phyloP scores from a whole-genome alignment of 2,329 filamentous ascomycete genomes.

The Trichocomaceae sp. region DNA sequence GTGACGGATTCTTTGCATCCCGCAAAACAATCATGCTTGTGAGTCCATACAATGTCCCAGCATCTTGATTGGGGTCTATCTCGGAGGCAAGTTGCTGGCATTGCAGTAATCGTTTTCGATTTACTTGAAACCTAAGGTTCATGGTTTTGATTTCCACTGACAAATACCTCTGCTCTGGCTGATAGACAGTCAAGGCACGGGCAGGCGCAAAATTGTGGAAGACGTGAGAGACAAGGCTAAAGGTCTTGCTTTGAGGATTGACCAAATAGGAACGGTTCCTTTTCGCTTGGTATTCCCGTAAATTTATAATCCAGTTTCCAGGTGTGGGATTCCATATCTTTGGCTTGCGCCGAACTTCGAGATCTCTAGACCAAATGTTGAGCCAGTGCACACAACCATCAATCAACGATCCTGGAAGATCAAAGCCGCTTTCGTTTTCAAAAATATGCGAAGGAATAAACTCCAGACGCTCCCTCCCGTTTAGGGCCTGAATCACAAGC shows the following conservation, averaged over 20 bases:
- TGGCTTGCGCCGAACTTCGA: conserved; percentile 49
- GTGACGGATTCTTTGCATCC: conserved; percentile 32
- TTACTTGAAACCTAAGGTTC: conserved; percentile 51
- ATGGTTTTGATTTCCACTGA: conserved; percentile 48
- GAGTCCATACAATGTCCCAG: conserved; percentile 56
- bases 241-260: conserved; percentile 43
- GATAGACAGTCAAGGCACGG: conserved; percentile 41
- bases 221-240: conserved; percentile 34
- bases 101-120: conserved; percentile 35
- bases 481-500: conserved; percentile 43
- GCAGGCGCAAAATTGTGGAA: conserved; percentile 48
- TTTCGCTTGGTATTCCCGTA: conserved; percentile 4
- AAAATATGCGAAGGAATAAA: conserved; percentile 29
- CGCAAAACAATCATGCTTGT: conserved; percentile 53
- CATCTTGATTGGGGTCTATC: conserved; percentile 53
- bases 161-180: conserved; percentile 33
- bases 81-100: conserved; percentile 46
- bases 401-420: conserved; percentile 49
- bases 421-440: conserved; percentile 23
- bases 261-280: conserved; percentile 23
- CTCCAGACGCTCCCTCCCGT: conserved; percentile 35
- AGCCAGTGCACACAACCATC: conserved; percentile 56
- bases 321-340: conserved; percentile 39
- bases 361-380: conserved; percentile 36
- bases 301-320: conserved; percentile 38